Evolutionary conservation across 257 asterid species (phyloP), one percentile per base, ranked within the genome.

Genomic region (Lycium barbarum): DNA sequence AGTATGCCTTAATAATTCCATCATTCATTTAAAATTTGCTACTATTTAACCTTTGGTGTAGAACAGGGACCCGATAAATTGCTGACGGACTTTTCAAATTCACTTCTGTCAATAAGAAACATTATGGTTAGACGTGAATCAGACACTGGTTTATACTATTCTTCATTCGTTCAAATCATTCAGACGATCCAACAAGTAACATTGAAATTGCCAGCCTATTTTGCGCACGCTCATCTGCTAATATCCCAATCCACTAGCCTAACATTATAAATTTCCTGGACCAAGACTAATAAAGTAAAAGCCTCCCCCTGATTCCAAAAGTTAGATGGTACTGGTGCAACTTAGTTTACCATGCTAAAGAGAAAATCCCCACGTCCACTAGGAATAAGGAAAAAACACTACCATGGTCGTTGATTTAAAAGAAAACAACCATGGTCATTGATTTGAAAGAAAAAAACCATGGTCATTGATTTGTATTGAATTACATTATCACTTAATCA

Each of bases 331-430:
- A 53, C 65, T 14, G 47, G 63, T 53, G 82, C 33, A 9, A 26
- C 65, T 51, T 53, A 51, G 15, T 78, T 26, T 53, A 26, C 65
- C 82, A 78, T 78, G 49, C 49, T 78, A 78, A 78, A 53, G 65
- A 53, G 82, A 26, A 26, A 3, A 26, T 1, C 26, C 47, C 82
- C 82, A 51, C n/a, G 12, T 8, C 63, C 82, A 53, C 51, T 40
- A 53, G 65, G 63, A 26, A 40, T 40, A 40, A 40, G 33, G 33
- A 51, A 74, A 49, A 67, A 22, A 22, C n/a, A 51, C 9, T 20
- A 74, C 43, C n/a, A 38, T 17, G 54, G 78, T 0, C 33, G 33
- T 26, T 26, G 33, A 26, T 26, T 26, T 26, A 14, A 78, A 78
- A 6, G 82, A 26, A 53, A 53, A 51, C 9, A 49, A 74, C 43